phyloP scores from a whole-genome alignment of 1,284 basidiomycete species.

The Fistulinella cinereoalba region DNA sequence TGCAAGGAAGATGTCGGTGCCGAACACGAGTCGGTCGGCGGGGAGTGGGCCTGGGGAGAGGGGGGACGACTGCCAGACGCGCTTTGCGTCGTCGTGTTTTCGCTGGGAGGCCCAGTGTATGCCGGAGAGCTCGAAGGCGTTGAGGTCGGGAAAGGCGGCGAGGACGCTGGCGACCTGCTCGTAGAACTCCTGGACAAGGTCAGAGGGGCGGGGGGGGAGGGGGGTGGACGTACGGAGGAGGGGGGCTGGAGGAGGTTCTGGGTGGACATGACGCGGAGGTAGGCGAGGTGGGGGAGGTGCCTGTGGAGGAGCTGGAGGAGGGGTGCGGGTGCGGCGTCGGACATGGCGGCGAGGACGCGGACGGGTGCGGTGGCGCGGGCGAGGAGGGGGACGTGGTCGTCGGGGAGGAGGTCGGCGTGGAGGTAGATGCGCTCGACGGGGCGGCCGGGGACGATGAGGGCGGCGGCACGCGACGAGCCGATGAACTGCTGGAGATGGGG shows the following conservation, averaged over 20 bases:
- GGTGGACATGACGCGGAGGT: constrained; percentile 53
- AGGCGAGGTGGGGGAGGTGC: constrained; percentile 47
- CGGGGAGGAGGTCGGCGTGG: constrained; percentile 51
- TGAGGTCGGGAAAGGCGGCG: constrained; percentile 52
- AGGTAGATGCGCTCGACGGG: constrained; percentile 63
- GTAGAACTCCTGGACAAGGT: constrained; percentile 53
- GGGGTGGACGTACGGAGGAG: constrained; percentile 41
- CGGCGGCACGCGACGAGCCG: constrained; percentile 55
- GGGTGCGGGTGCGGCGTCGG: constrained; percentile 42
- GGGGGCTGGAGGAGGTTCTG: constrained; percentile 46
- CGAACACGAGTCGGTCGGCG: constrained; percentile 33
- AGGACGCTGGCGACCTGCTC: constrained; percentile 55
- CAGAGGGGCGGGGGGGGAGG: background rate
- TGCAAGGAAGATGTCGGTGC: constrained; percentile 41
- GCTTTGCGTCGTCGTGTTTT: constrained; percentile 37
- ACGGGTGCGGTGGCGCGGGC: constrained; percentile 46
- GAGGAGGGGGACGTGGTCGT: constrained; percentile 50
- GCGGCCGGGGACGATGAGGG: constrained; percentile 55
- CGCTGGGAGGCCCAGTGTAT: constrained; percentile 61
- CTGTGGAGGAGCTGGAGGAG: constrained; percentile 45
- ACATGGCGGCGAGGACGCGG: constrained; percentile 44
- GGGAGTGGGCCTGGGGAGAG: constrained; percentile 32
- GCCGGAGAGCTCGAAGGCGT: constrained; percentile 67
- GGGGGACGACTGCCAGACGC: constrained; percentile 54
- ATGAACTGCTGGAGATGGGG: constrained; percentile 56